Percentiles rank a stretch among this genome's conserved stretches.
phyloP scores from a whole-genome alignment of 2,329 filamentous ascomycete species.

The Aschersonia sp. region DNA sequence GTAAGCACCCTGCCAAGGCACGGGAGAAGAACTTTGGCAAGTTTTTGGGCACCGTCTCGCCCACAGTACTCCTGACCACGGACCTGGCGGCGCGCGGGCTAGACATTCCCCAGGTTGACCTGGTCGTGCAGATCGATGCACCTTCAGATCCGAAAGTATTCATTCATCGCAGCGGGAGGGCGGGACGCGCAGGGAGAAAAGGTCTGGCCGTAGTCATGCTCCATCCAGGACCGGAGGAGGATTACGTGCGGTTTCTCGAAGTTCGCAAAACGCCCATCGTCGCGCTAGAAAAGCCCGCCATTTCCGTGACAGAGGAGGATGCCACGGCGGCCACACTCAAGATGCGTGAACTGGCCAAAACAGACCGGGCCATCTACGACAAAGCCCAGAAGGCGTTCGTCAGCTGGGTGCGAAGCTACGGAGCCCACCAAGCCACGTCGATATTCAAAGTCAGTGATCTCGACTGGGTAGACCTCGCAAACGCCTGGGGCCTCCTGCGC shows the following conservation, averaged over 20 bases:
- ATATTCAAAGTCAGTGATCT: conserved; percentile 77
- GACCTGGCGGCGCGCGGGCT: conserved; percentile 83
- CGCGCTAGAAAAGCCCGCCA: conserved; percentile 39
- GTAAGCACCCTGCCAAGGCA: conserved; percentile 79
- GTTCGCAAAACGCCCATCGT: conserved; percentile 75
- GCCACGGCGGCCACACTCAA: conserved; percentile 38
- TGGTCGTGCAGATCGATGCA: conserved; percentile 77
- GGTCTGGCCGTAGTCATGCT: conserved; percentile 79
- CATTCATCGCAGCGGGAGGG: conserved; percentile 81
- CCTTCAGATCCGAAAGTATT: conserved; percentile 85
- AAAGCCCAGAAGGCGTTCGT: conserved; percentile 87
- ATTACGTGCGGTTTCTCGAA: conserved; percentile 76
- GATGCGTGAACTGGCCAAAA: conserved; percentile 43
- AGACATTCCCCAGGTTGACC: conserved; percentile 81
- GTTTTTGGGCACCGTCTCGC: conserved; percentile 60
- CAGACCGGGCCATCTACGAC: conserved; percentile 53
- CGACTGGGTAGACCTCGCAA: conserved; percentile 70
- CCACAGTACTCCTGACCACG: conserved; percentile 77
- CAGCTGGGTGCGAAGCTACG: conserved; percentile 83
- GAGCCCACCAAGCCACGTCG: conserved; percentile 76
- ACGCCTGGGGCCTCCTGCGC: conserved; percentile 73
- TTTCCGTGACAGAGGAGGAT: conserved; percentile 46
- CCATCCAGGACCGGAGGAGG: conserved; percentile 72
- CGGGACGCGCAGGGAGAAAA: conserved; percentile 74
- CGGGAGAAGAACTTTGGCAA: conserved; percentile 75